These are phyloP conservation scores for Turritis glabra DNA, from an alignment of 345 rosid species.

Conservation along the genomic window DNA sequence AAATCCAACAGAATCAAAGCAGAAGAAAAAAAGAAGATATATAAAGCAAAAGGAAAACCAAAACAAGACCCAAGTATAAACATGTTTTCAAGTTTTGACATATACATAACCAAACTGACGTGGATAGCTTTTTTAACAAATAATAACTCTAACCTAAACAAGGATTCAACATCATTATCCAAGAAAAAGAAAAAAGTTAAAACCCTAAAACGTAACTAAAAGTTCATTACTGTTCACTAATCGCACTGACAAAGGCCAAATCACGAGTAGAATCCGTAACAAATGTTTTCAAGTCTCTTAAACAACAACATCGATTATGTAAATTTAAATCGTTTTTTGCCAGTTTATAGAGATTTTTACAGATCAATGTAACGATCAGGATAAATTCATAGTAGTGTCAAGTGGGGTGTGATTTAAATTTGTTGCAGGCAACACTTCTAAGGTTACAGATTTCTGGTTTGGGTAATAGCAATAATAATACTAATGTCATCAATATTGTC, in stretches of 20 bases:
- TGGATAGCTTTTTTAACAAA: background rate
- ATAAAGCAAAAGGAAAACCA: background rate
- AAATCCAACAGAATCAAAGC: background rate
- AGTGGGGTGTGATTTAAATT: too few relatives aligned
- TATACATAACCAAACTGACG: background rate
- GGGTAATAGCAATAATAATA: too few relatives aligned
- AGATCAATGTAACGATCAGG: too few relatives aligned
- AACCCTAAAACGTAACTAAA: background rate
- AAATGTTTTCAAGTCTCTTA: too few relatives aligned
- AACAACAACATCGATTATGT: too few relatives aligned
- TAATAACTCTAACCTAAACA: background rate
- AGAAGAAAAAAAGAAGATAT: background rate
- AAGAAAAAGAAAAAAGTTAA: background rate
- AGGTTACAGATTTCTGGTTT: too few relatives aligned
- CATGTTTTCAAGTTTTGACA: background rate
- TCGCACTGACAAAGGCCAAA: background rate
- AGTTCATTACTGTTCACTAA: background rate
- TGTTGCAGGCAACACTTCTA: too few relatives aligned
- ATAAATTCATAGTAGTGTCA: too few relatives aligned
- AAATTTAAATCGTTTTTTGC: too few relatives aligned
- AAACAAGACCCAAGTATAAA: background rate
- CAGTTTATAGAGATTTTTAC: too few relatives aligned
- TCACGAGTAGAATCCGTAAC: background rate
- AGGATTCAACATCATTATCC: background rate
- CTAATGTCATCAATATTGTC: too few relatives aligned